These are phyloP conservation scores for Lodderomyces metapsilosis DNA, from an alignment of 1,139 yeast species.

Conservation along the genomic window DNA sequence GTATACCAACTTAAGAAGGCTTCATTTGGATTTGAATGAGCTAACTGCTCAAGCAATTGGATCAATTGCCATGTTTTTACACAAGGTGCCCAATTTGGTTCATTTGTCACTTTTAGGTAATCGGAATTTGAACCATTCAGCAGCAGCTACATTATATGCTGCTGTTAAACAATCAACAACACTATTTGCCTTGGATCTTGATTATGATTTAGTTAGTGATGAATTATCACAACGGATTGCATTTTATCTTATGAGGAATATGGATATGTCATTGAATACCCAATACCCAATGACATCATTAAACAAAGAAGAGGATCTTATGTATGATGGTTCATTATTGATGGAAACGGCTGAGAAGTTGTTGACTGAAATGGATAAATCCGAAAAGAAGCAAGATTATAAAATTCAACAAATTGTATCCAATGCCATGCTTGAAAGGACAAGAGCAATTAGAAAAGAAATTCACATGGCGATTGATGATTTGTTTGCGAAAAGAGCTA, in stretches of 20 bases:
- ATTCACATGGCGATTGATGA: constrained; percentile 43
- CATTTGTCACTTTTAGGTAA: constrained; percentile 79
- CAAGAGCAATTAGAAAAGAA: constrained; percentile 40
- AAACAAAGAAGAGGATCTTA: constrained; percentile 38
- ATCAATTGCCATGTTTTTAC: constrained; percentile 67
- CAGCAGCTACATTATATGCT: constrained; percentile 67
- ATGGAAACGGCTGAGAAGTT: constrained; percentile 68
- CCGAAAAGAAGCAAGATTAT: constrained; percentile 25
- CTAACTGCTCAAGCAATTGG: constrained; percentile 62
- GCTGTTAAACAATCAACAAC: constrained; percentile 66
- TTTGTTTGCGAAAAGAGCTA: constrained; percentile 35
- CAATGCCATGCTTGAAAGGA: constrained; percentile 43
- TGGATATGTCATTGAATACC: constrained; percentile 60
- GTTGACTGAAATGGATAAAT: constrained; percentile 39
- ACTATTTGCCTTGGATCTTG: constrained; percentile 70
- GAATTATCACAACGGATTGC: constrained; percentile 77
- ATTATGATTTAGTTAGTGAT: constrained; percentile 65
- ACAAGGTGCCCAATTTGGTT: constrained; percentile 64
- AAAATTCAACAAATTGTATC: constrained; percentile 41
- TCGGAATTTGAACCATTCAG: constrained; percentile 50
- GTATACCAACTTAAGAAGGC: constrained; percentile 62
- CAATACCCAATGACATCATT: constrained; percentile 19
- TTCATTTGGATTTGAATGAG: constrained; percentile 77
- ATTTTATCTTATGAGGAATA: constrained; percentile 76
- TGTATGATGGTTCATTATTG: constrained; percentile 49